Percentiles rank a stretch among this genome's conserved stretches.
Conservation (phyloP, 345 rosid species). For the Eucalyptus sideroxylon region DNA sequence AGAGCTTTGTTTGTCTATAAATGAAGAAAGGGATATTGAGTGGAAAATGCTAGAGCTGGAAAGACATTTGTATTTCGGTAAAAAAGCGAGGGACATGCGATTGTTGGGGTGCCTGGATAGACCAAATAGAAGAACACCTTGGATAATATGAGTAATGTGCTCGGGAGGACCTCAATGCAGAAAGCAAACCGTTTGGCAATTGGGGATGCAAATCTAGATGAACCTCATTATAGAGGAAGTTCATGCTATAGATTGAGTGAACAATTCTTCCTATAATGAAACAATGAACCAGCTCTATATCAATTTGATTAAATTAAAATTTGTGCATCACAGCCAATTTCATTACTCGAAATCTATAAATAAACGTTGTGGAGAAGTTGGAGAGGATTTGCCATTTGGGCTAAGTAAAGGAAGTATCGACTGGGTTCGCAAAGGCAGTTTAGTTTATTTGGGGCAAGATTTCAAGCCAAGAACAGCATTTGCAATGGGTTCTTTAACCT, state of each 20-base stretch:
- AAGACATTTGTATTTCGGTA: background rate
- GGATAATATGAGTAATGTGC: background rate
- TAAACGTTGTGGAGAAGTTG: background rate
- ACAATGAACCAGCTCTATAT: background rate
- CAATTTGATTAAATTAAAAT: background rate
- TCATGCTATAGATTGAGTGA: background rate
- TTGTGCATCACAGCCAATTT: background rate
- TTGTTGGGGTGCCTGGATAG: background rate
- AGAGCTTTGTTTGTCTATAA: background rate
- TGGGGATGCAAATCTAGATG: background rate
- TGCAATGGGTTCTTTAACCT: background rate
- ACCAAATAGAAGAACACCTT: background rate
- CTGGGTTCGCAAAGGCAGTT: background rate
- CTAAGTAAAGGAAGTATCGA: background rate
- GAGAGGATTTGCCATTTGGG: background rate
- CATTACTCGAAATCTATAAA: background rate
- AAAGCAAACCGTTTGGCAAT: background rate
- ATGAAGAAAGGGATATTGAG: background rate
- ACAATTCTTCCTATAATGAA: background rate
- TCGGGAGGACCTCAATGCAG: background rate
- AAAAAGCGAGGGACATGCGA: background rate
- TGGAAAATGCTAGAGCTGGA: background rate
- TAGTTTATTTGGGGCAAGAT: background rate
- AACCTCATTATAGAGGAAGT: background rate
- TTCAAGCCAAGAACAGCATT: background rate